These are phyloP conservation scores for Solanum hybrid DNA, from an alignment of 305 asterid genomes.

Conservation along the genomic window DNA sequence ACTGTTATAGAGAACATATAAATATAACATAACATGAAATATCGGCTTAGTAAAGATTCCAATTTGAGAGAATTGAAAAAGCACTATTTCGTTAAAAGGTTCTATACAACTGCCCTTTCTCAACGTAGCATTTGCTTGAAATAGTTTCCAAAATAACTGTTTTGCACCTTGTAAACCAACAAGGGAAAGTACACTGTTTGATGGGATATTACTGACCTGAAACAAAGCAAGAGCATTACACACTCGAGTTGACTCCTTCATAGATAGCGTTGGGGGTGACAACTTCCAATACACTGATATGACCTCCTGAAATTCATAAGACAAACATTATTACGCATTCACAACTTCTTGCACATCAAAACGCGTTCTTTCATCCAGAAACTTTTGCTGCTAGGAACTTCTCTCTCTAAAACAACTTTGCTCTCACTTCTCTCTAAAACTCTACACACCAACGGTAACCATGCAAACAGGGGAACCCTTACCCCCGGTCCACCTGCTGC, in stretches of 20 bases:
- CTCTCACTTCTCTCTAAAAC: background rate
- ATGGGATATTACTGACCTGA: slow-evolving; percentile 10
- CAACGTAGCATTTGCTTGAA: background rate
- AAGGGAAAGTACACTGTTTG: background rate
- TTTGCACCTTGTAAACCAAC: background rate
- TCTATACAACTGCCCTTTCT: background rate
- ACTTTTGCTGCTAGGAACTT: background rate
- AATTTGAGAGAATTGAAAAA: background rate
- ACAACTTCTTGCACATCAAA: background rate
- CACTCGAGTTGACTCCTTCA: background rate
- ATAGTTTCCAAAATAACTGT: background rate
- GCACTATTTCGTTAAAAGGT: background rate
- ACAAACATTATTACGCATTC: background rate
- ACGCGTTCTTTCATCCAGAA: background rate
- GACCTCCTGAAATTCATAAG: slow-evolving; percentile 8
- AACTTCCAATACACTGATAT: background rate
- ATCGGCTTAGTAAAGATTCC: background rate
- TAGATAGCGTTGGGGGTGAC: background rate
- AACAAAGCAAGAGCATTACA: slow-evolving; percentile 11
- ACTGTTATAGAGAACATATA: background rate
- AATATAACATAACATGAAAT: background rate
- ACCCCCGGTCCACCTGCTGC: background rate
- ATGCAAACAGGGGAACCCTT: background rate
- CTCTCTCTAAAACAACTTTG: background rate
- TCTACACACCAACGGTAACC: background rate